Evolutionary conservation across 2,329 filamentous ascomycete species (phyloP), one percentile per base, ranked within the genome.

Genomic region (Aciculosporium take): DNA sequence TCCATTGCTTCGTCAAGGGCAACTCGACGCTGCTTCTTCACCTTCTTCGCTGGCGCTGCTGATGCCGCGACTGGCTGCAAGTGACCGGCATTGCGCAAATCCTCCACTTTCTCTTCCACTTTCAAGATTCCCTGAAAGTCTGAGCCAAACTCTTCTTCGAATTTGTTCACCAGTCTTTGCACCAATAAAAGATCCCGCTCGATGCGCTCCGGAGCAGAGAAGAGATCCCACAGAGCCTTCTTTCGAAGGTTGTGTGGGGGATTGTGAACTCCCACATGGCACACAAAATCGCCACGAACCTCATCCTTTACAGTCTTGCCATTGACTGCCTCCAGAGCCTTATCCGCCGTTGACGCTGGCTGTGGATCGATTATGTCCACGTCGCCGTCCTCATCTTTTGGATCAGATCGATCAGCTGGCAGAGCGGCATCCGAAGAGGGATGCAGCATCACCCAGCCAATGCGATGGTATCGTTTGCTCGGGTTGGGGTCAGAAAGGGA

Each of bases 371-470:
- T 74, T 13, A 70, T 68, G 31, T 74, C 68, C 50, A 68, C 59
- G 35, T 76, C 74, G 12, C 71, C 71, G 43, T 79, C 73, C 34
- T 82, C 80, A 37, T 86, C 81, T 48, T 82, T 78, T 10, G 74
- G 73, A 50, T 91, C 83, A n/a, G 74, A 71, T 46, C 80, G 72
- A 51, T 93, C 84, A 45, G 79, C 66, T 10, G 78, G 70, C 36
- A 73, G 67, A 5, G 71, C 64, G 18, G 72, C 68, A 42, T 93
- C 84, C 1, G 81, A 71, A 12, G 77, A 77, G 13, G 86, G 82
- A 54, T 96, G 83, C 8, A 98, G 72, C 73, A 96, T 91, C 46
- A 98, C 93, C 89, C 93, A 98, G 18, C 91, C 91, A 60, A 98
- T 96, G 18, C 91, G 81, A 57, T 98, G 91, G 55, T 88, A 98